Percentiles rank a stretch among this genome's conserved stretches.
phyloP scores from a whole-genome alignment of 345 rosid species.

The Populus alba region DNA sequence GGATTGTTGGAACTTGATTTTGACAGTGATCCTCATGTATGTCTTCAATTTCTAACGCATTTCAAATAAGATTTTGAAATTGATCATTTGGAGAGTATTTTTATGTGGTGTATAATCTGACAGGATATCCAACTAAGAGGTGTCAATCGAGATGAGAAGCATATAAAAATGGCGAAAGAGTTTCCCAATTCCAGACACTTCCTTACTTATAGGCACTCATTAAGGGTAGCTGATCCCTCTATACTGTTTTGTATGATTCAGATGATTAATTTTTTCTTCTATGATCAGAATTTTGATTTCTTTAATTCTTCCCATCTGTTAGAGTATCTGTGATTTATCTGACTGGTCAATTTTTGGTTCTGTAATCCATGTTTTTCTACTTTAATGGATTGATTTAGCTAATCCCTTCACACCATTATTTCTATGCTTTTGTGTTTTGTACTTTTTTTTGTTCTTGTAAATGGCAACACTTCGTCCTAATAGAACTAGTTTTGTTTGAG shows the following conservation, averaged over 20 bases:
- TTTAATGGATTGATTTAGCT: not conserved
- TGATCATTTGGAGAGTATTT: not conserved
- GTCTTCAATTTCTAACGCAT: slow-evolving; percentile 19
- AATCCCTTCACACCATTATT: not conserved
- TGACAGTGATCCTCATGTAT: slow-evolving; percentile 63
- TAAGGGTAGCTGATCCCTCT: slow-evolving; percentile 54
- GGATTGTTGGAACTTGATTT: slow-evolving; percentile 85
- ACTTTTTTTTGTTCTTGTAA: too few relatives aligned
- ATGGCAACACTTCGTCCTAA: too few relatives aligned
- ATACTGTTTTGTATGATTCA: not conserved
- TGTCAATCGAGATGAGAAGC: slow-evolving; percentile 89
- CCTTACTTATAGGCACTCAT: slow-evolving; percentile 79
- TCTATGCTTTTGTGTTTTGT: not conserved
- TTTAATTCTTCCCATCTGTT: not conserved
- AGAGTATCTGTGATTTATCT: not conserved
- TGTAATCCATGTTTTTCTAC: not conserved
- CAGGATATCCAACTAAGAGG: slow-evolving; percentile 99
- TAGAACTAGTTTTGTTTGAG: not conserved
- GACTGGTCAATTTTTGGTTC: not conserved
- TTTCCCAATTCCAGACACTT: slow-evolving; percentile 84
- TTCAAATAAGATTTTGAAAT: not conserved
- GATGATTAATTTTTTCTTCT: not conserved
- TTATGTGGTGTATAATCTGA: slow-evolving; percentile 11
- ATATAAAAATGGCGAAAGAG: slow-evolving; percentile 74
- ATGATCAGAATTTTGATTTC: not conserved